phyloP scores from a whole-genome alignment of 805 yeast species.

The Hanseniaspora pseudoguilliermondii region DNA sequence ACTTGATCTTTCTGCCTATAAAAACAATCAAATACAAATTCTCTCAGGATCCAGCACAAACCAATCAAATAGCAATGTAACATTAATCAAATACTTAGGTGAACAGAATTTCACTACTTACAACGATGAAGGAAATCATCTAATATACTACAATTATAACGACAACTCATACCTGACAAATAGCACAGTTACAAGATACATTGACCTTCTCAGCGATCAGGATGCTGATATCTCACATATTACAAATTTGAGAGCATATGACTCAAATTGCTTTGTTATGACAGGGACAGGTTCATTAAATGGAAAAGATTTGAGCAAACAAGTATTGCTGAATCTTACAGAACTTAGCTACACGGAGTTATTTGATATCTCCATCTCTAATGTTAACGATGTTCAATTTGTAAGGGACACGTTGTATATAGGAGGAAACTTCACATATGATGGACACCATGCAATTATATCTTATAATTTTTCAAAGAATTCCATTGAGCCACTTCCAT shows the following conservation, averaged over 20 bases:
- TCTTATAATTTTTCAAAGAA: constrained; percentile 39
- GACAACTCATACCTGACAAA: background rate
- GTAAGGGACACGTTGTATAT: constrained; percentile 48
- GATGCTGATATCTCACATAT: constrained; percentile 5
- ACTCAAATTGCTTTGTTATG: constrained; percentile 26
- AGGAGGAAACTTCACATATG: constrained; percentile 64
- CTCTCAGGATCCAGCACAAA: background rate
- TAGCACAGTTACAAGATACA: constrained; percentile 1
- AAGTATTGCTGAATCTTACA: constrained; percentile 27
- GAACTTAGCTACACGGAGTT: constrained; percentile 21
- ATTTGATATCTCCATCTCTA: constrained; percentile 18
- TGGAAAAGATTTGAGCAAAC: constrained; percentile 22
- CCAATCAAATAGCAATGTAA: background rate
- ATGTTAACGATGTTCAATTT: constrained; percentile 36
- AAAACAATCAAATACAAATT: background rate
- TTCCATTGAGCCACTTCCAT: constrained; percentile 40
- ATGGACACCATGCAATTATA: constrained; percentile 39
- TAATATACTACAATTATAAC: constrained; percentile 11
- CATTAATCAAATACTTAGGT: constrained; percentile 20
- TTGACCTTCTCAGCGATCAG: background rate
- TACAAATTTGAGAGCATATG: constrained; percentile 19
- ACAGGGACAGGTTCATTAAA: constrained; percentile 25
- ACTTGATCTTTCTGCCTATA: constrained; percentile 9
- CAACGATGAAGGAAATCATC: constrained; percentile 1
- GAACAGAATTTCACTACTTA: constrained; percentile 24